Conservation (phyloP, 805 yeast species). For the Candida railenensis region DNA sequence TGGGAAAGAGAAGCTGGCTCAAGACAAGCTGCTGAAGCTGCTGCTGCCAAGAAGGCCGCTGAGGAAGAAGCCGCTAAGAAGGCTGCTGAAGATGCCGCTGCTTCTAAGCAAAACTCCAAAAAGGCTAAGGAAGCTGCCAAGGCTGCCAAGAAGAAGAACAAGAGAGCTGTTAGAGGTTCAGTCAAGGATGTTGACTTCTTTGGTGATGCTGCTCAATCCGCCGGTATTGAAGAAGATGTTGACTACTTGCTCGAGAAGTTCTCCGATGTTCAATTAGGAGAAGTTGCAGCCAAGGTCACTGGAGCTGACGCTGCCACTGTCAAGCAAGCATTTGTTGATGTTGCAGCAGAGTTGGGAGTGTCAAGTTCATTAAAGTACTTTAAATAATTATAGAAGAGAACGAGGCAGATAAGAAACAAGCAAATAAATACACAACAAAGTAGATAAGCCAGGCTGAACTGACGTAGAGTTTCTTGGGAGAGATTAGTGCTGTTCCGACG, state of each 20-base stretch:
- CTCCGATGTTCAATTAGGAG: slow-evolving; percentile 74
- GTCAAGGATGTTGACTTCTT: slow-evolving; percentile 84
- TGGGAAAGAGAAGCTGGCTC: slow-evolving; percentile 99
- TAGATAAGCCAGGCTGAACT: no score
- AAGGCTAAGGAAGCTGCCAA: slow-evolving; percentile 94
- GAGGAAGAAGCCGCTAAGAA: slow-evolving; percentile 78
- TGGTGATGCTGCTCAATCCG: slow-evolving; percentile 70
- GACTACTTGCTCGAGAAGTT: slow-evolving; percentile 76
- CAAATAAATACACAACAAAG: no score
- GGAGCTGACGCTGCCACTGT: slow-evolving; percentile 55
- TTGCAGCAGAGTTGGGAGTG: slow-evolving; percentile 51
- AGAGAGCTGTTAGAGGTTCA: slow-evolving; percentile 78
- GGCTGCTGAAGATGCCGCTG: slow-evolving; percentile 70
- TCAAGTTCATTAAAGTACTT: slow-evolving; percentile 57
- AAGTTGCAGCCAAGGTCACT: slow-evolving; percentile 66
- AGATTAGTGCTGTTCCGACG: no score
- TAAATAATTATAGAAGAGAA: background rate
- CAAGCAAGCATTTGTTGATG: slow-evolving; percentile 58
- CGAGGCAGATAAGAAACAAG: no score
- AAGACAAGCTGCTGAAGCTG: slow-evolving; percentile 93
- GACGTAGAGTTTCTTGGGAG: no score
- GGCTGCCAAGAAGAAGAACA: slow-evolving; percentile 97
- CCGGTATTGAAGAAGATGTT: slow-evolving; percentile 73
- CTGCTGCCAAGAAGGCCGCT: slow-evolving; percentile 80
- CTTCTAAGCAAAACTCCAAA: slow-evolving; percentile 61